Conservation (phyloP, 352 stramenopile genomes). For the Elongisporangium senticosum region DNA sequence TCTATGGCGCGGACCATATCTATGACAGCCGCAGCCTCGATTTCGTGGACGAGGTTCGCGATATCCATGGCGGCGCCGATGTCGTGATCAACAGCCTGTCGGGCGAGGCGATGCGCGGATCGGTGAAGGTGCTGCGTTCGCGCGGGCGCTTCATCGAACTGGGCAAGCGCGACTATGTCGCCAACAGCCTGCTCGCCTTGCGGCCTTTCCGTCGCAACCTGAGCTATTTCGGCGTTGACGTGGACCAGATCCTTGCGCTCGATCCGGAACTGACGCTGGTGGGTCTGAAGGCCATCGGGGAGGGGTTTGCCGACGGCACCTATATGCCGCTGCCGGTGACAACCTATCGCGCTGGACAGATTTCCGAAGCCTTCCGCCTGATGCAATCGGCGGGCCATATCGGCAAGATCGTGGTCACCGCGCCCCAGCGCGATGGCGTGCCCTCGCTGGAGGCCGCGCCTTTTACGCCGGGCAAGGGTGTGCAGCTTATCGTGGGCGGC, state of each 20-base stretch:
- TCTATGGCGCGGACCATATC: constrained; percentile 5
- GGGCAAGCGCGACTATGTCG: constrained; percentile 4
- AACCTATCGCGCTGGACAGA: constrained; percentile 5
- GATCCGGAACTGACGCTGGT: constrained; percentile 5
- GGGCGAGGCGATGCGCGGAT: constrained; percentile 4
- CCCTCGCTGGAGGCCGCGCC: constrained; percentile 3
- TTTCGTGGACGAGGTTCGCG: constrained; percentile 5
- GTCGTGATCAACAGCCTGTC: constrained; percentile 5
- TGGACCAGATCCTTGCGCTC: constrained; percentile 5
- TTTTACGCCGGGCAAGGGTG: constrained; percentile 5
- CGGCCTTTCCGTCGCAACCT: constrained; percentile 4
- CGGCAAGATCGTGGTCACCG: constrained; percentile 4
- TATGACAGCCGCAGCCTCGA: constrained; percentile 5
- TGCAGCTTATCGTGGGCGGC: constrained; percentile 4
- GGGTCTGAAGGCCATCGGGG: constrained; percentile 4
- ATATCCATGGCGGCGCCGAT: constrained; percentile 5
- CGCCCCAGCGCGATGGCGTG: constrained; percentile 3
- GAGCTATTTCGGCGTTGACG: constrained; percentile 5
- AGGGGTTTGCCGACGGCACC: constrained; percentile 4
- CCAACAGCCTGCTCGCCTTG: constrained; percentile 4
- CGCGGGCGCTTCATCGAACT: constrained; percentile 4
- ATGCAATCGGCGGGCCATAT: constrained; percentile 5
- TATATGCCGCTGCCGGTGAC: constrained; percentile 5
- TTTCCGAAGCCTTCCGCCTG: constrained; percentile 5
- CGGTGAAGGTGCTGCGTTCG: constrained; percentile 4